Percentiles rank a stretch among this genome's conserved stretches.
phyloP scores from a whole-genome alignment of 2,329 filamentous ascomycete species.

The Talaromyces atroroseus region DNA sequence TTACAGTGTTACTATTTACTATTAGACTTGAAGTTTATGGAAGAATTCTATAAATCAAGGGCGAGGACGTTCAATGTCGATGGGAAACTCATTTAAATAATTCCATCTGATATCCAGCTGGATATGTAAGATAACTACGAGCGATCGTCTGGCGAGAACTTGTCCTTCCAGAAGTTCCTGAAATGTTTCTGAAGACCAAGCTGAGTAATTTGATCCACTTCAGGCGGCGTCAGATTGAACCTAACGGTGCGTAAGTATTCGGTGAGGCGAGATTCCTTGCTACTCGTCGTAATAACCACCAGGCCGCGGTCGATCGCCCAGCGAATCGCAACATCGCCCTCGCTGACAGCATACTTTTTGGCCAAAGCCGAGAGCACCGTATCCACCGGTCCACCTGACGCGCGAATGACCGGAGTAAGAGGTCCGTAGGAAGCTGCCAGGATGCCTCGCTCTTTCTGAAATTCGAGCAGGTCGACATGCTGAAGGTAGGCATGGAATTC shows the following conservation, averaged over 20 bases:
- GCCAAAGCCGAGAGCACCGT: constrained; percentile 46
- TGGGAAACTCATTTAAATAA: neutral
- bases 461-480: constrained; percentile 41
- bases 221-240: constrained; percentile 55
- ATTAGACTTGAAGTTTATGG: neutral
- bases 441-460: constrained; percentile 39
- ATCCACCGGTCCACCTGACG: constrained; percentile 52
- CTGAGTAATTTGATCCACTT: constrained; percentile 50
- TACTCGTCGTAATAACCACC: constrained; percentile 55
- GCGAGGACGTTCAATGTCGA: too few species aligned
- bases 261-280: constrained; percentile 54
- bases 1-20: too few species aligned
- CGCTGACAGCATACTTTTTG: constrained; percentile 57
- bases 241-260: constrained; percentile 53
- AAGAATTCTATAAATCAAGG: too few species aligned
- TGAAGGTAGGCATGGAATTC: constrained; percentile 52
- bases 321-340: constrained; percentile 53
- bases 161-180: constrained; percentile 48
- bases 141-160: constrained; percentile 43
- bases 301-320: constrained; percentile 59
- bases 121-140: constrained; percentile 15
- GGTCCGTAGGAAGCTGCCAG: constrained; percentile 38
- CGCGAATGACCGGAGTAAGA: constrained; percentile 49
- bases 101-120: neutral
- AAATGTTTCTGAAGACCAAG: constrained; percentile 47